These are phyloP conservation scores for Solanum tarapatanum DNA, from an alignment of 257 asterid species.

Conservation along the genomic window DNA sequence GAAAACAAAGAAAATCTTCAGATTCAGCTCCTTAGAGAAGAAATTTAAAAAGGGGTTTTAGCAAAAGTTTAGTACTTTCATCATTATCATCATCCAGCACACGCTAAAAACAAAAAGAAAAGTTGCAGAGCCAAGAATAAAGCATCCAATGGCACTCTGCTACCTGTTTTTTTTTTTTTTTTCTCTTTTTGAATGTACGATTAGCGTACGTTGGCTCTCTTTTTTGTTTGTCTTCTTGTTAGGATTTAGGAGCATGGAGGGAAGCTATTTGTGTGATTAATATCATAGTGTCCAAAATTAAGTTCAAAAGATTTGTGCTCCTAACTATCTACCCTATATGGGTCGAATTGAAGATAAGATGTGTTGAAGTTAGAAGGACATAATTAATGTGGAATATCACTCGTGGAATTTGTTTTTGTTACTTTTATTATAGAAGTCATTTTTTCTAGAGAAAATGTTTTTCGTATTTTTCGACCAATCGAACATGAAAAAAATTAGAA, in stretches of 20 bases:
- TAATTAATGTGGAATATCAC: rapidly evolving
- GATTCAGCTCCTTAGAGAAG: not conserved
- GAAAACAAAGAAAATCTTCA: not conserved
- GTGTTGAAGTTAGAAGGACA: not conserved
- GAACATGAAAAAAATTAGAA: not conserved
- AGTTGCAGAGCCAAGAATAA: not conserved
- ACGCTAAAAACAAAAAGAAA: not conserved
- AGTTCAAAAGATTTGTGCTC: not conserved
- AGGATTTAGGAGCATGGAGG: not conserved
- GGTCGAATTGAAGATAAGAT: not conserved
- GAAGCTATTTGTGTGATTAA: not conserved
- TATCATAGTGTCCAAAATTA: not conserved
- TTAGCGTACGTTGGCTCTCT: conserved; percentile 1
- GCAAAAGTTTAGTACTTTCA: not conserved
- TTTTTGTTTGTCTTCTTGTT: not conserved
- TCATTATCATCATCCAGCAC: not conserved
- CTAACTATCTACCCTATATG: not conserved
- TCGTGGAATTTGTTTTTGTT: rapidly evolving
- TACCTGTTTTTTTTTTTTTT: conserved; percentile 13
- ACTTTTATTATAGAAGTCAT: not conserved
- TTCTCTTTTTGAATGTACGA: conserved; percentile 25
- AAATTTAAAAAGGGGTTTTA: not conserved
- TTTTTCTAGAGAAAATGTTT: not conserved
- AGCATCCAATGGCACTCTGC: conserved; percentile 38
- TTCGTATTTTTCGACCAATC: rapidly evolving